Base-by-base conservation (phyloP, 2,329 filamentous ascomycete genomes). In the Colletotrichum chlorophyti region DNA sequence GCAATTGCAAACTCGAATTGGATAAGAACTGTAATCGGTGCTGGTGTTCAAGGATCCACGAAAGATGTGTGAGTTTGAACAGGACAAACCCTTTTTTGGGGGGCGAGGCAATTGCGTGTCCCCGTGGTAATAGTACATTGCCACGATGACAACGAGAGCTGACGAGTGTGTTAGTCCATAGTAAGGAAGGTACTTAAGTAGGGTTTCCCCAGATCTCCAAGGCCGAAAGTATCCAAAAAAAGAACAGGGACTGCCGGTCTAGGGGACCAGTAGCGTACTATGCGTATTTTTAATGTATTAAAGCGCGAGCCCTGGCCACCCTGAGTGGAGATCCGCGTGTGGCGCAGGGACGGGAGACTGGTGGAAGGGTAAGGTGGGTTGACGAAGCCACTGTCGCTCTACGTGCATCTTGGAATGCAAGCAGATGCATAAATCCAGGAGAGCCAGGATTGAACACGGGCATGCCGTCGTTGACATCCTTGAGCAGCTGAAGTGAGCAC, bases 401-500 rank as follows among this genome's bases (percentile, higher is more conserved):
- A n/a, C n/a, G n/a, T n/a, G n/a, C n/a, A n/a, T n/a, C n/a, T n/a
- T n/a, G 12, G 34, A 24, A 38, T 45, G 54, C 31, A 14, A 27
- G 35, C 17, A 59, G 17, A 54, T 32, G 55, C 51, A 54, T 26
- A 48, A 42, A 35, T 45, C n/a, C 55, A 59, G 55, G 50, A 31
- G 42, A 34, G 15, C 23, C 34, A 31, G 8, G 19, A 32, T 43
- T 38, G 43, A 59, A 59, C 49, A 59, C 43, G 43, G 51, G 31
- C 31, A 24, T 14, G 11, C 55, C 51, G 43, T 59, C 51, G 51
- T 49, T 49, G 55, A 38, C 45, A 52, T 41, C 58, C 58, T 45
- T 58, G 58, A 46, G 46, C 58, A 60, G 58, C 58, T 60, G 58
- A 60, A 60, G 58, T 45, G 46, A 41, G 37, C 58, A n/a, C n/a